Evolutionary conservation across 129 eudicot species (phyloP), one percentile per base, ranked within the genome.

Genomic region (Glebionis coronaria): DNA sequence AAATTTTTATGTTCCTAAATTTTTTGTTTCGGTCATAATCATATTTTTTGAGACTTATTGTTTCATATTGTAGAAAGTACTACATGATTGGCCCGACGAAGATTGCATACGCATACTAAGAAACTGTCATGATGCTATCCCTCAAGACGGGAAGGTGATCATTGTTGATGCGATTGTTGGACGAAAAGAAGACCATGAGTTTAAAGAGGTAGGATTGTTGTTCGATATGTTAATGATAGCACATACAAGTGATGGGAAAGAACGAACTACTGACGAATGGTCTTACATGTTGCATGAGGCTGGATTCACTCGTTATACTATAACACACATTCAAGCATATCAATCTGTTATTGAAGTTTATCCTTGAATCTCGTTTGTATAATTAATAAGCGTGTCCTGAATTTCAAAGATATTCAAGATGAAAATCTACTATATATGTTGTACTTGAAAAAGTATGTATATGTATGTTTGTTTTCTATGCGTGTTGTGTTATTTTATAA

Each of bases 181-280:
- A 28, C 57, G 70, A 2, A 52, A 71, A 2, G 73, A 47, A 15
- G 50, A 76, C 27, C 77, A 78, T 15, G 61, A 79, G 76, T 76
- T 68, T 7, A 73, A 82, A 65, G 80, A 82, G 57, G 82, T 67
- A 23, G 76, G 78, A 10, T 79, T 85, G 76, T 44, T 79, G 82
- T 57, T 85, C 6, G 87, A 85, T 53, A 79, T 85, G 87, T 78
- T 76, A 38, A 85, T 85, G 91, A 71, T 85, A 81, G 91, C 87
- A 40, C 91, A 82, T 45, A 85, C 87, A 7, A 73, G 16, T 31
- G 71, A 63, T 0, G 87, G 87, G 14, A 85, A 82, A 65, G 91
- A 85, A 52, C 73, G 87, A 13, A 82, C 81, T 27, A 49, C 20
- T 13, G 62, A 82, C n/a, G 83, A 82, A 71, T 82, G 87, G 87